Percentiles rank a stretch among this genome's conserved stretches.
phyloP scores from a whole-genome alignment of 2,329 filamentous ascomycete species.

The Colletotrichum lini region DNA sequence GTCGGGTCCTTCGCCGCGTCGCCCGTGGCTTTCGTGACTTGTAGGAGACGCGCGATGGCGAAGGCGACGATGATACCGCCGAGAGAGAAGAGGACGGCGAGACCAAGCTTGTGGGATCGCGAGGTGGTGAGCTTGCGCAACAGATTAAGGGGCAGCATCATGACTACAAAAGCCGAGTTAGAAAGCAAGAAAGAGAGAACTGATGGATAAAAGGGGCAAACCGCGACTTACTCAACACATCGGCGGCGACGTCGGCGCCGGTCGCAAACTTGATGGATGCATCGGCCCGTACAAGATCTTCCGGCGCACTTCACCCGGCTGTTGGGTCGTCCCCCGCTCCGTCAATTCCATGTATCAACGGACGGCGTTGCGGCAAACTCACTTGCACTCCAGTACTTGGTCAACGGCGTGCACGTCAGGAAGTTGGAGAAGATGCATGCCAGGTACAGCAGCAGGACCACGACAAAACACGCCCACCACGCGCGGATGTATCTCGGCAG shows the following conservation, averaged over 20 bases:
- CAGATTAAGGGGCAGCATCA: constrained; percentile 30
- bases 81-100: constrained; percentile 37
- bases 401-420: constrained; percentile 31
- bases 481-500: constrained; percentile 31
- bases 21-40: constrained; percentile 31
- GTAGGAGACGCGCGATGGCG: constrained; percentile 29
- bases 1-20: constrained; percentile 34
- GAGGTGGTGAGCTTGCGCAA: constrained; percentile 30
- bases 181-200: background rate
- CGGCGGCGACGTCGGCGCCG: constrained; percentile 15
- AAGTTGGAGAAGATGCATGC: constrained; percentile 31
- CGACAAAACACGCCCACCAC: constrained; percentile 24
- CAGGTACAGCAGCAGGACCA: constrained; percentile 25
- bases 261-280: constrained; percentile 34
- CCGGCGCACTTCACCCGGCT: constrained; percentile 27
- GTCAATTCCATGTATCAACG: too few relatives aligned
- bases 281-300: constrained; percentile 26
- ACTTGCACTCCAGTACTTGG: constrained; percentile 34
- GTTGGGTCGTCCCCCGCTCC: background rate
- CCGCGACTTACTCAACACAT: constrained; percentile 12
- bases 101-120: constrained; percentile 28
- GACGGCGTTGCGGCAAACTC: background rate
- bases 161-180: background rate
- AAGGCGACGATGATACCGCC: constrained; percentile 40
- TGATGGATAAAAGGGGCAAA: background rate